Conservation (phyloP, 805 yeast species). For the Brettanomyces nanus region DNA sequence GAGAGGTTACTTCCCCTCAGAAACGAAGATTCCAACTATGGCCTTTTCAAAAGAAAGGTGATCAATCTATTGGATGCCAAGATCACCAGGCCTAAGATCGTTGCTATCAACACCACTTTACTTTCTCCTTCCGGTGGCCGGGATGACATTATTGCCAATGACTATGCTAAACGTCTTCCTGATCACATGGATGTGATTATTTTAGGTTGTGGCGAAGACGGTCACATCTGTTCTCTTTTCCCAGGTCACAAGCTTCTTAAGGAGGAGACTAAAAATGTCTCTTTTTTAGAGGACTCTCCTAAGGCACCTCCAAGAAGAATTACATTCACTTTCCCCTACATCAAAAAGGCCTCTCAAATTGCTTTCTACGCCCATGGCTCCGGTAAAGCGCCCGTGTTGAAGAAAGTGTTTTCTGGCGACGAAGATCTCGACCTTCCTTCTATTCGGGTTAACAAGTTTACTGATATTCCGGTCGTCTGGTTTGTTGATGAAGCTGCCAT, state of each 20-base stretch:
- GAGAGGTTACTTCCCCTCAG: constrained; percentile 82
- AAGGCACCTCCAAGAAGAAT: constrained; percentile 92
- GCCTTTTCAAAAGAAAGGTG: constrained; percentile 61
- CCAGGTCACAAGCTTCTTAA: constrained; percentile 69
- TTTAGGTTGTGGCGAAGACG: constrained; percentile 93
- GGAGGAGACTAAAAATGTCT: constrained; percentile 45
- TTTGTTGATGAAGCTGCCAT: constrained; percentile 78
- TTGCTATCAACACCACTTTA: constrained; percentile 57
- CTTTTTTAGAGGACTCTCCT: constrained; percentile 74
- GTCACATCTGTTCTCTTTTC: constrained; percentile 89
- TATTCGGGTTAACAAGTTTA: constrained; percentile 58
- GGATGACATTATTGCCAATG: constrained; percentile 49
- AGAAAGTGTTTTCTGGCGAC: constrained; percentile 49
- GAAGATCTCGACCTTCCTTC: constrained; percentile 53
- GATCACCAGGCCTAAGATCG: constrained; percentile 45
- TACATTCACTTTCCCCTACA: constrained; percentile 76
- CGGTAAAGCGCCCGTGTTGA: constrained; percentile 66
- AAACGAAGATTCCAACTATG: constrained; percentile 80
- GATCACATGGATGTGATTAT: constrained; percentile 53
- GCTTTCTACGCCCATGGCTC: constrained; percentile 89
- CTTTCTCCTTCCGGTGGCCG: constrained; percentile 42
- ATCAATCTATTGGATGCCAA: constrained; percentile 37
- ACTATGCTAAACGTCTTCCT: constrained; percentile 56
- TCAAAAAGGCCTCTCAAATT: constrained; percentile 44
- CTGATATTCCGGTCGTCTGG: constrained; percentile 54